These are phyloP conservation scores for Cinnamomum chago DNA, from an alignment of 164 flowering plant species.

Conservation along the genomic window DNA sequence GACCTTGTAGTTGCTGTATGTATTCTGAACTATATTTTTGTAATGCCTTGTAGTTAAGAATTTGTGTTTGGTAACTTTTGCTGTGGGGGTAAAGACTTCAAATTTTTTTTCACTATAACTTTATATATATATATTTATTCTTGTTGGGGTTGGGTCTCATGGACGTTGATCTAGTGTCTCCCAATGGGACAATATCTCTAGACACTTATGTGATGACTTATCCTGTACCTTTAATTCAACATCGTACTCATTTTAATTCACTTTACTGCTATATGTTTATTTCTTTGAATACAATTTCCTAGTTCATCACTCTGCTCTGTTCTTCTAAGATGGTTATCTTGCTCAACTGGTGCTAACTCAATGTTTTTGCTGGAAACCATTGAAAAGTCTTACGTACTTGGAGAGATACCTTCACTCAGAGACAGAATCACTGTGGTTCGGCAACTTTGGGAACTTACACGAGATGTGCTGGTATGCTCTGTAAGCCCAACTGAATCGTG, in stretches of 20 bases:
- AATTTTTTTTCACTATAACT: not conserved
- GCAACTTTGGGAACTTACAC: slow-evolving; percentile 95
- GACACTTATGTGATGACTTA: not conserved
- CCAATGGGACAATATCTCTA: not conserved
- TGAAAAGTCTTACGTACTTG: slow-evolving; percentile 91
- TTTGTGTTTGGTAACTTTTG: not conserved
- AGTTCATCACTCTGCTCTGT: not conserved
- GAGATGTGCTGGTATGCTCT: slow-evolving; percentile 74
- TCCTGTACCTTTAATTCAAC: too few relatives aligned
- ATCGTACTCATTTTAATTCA: too few relatives aligned
- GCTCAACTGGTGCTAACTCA: slow-evolving; percentile 2
- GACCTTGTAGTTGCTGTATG: slow-evolving; percentile 98
- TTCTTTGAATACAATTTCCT: too few relatives aligned
- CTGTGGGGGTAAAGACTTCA: not conserved
- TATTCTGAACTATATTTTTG: slow-evolving; percentile 9
- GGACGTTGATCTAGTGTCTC: not conserved
- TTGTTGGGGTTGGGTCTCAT: not conserved
- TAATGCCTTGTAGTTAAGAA: not conserved
- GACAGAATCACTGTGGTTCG: slow-evolving; percentile 85
- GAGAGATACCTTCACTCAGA: slow-evolving; percentile 85
- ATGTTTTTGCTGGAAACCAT: slow-evolving; percentile 15
- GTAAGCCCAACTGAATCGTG: not conserved
- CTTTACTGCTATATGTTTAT: too few relatives aligned
- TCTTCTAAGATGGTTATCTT: not conserved
- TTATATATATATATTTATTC: too few relatives aligned